A percentile compares a stretch with the other conserved stretches of the same genome.
These are phyloP conservation scores for Podospora pseudocomata DNA, from an alignment of 495 filamentous ascomycete genomes.

Conservation along the genomic window DNA sequence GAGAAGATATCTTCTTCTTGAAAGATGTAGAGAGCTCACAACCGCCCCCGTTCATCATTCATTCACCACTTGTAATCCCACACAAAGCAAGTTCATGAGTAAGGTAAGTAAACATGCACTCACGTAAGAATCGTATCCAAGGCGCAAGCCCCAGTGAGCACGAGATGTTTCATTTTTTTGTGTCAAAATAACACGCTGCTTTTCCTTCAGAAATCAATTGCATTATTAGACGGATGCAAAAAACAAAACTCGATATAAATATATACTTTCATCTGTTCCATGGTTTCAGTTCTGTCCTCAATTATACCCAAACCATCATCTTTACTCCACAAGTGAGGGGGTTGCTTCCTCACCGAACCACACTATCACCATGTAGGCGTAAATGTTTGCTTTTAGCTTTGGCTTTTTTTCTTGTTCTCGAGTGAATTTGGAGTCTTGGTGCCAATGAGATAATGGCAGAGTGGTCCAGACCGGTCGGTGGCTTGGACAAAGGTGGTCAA, in stretches of 20 bases:
- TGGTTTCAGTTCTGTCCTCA: not conserved
- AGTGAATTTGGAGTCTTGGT: not conserved
- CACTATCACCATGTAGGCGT: not conserved
- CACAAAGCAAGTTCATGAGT: not conserved
- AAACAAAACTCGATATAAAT: no score
- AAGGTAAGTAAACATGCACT: conserved; percentile 24
- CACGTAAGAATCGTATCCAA: conserved; percentile 65
- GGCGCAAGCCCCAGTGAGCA: conserved; percentile 64
- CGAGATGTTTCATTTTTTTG: conserved; percentile 43
- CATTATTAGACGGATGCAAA: no score
- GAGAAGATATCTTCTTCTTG: not conserved
- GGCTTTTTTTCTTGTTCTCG: no score
- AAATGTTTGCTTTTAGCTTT: not conserved
- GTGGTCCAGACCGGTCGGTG: not conserved
- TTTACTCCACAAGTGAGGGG: not conserved
- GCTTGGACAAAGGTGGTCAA: not conserved
- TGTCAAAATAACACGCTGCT: not conserved
- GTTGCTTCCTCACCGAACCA: not conserved
- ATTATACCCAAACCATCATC: not conserved
- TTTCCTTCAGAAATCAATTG: no score
- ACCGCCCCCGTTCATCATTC: not conserved
- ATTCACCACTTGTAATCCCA: not conserved
- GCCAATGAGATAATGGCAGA: not conserved
- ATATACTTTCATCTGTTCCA: not conserved
- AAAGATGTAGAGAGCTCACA: not conserved